Base-by-base conservation (phyloP, 2,329 filamentous ascomycete species). In the Aspergillus versicolor region DNA sequence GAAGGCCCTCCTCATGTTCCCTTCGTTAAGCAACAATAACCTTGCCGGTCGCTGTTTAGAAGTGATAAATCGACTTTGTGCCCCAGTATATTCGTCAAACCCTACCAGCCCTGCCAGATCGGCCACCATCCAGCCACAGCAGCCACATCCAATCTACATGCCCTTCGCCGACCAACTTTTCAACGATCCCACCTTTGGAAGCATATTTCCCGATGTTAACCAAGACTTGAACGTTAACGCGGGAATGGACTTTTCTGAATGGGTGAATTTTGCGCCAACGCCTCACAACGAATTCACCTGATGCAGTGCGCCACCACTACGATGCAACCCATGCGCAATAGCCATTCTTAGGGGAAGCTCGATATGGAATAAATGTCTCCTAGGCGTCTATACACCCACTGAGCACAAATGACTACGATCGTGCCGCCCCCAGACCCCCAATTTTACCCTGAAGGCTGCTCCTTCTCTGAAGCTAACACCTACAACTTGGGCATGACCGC, bases 201-300 rank as follows among this genome's bases (percentile, higher is more conserved):
- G 64, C 27, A 69, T 75, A 47, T 75, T 75, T 52, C 69, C 70
- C 15, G 66, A 65, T 40, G 67, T 68, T 7, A 70, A 70, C 41
- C 72, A 71, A 54, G 66, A 69, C 42, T 56, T 70, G 57, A 70
- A 65, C 45, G 40, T 68, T 9, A 63, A 57, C 12, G 37, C 51
- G 4, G 70, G 67, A 1, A 71, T 75, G 67, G 72, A 75, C 54
- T 75, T 75, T 42, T 72, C 73, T 1, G 73, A 75, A 54, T 75
- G 73, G 73, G 70, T 74, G 37, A 73, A 74, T 54, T 75, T 72
- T 47, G 63, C 71, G 3, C 58, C 65, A 32, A 62, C 71, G 3
- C 57, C 64, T n/a, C 61, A 55, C 59, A 65, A 57, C 50, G 62
- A 66, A 50, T 57, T 60, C 27, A 57, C 56, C 24, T 64, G 52